Evolutionary conservation across 2,329 filamentous ascomycete genomes (phyloP), one percentile per base, ranked within the genome.

Genomic region (Claviceps humidiphila): DNA sequence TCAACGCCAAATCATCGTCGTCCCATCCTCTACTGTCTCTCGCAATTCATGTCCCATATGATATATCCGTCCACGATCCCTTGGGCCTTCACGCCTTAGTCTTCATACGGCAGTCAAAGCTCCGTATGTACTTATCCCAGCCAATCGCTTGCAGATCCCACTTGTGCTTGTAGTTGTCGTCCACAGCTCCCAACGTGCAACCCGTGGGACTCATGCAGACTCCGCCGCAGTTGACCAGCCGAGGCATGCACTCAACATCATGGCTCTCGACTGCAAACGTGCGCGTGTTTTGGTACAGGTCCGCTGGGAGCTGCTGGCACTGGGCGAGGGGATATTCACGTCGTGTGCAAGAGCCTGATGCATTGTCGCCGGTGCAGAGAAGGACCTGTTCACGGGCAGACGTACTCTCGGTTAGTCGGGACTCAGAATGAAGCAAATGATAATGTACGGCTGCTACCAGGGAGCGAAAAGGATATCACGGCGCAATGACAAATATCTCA

Each of bases 231-330:
- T 60, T 52, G 51, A 59, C 58, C 7, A 68, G 60, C 54, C 68
- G 70, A 2, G 74, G 75, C 60, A 64, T 74, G 65, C 75, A 79
- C 56, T 60, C 64, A 56, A 78, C 77, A 41, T 57, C 57, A 46
- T 74, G 74, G 40, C 68, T 72, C 54, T 78, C 74, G 7, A 72
- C 73, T 2, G 73, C 73, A 58, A 79, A 78, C 0, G 76, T 78
- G 51, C 60, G 65, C 37, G 67, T 65, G 61, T 76, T 74, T 42
- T 62, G 56, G 56, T 61, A 60, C 53, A 69, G 73, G n/a, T 66
- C 66, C 8, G 58, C 54, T 2, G 66, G 60, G 50, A 78, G 65
- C 61, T 77, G 64, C 61, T 74, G 63, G 64, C 76, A 79, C 45
- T 64, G 65, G 4, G 68, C 50, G 46, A 78, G 59, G 13, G 67